phyloP scores from a whole-genome alignment of 257 asterid species.

The Verbascum thapsus region DNA sequence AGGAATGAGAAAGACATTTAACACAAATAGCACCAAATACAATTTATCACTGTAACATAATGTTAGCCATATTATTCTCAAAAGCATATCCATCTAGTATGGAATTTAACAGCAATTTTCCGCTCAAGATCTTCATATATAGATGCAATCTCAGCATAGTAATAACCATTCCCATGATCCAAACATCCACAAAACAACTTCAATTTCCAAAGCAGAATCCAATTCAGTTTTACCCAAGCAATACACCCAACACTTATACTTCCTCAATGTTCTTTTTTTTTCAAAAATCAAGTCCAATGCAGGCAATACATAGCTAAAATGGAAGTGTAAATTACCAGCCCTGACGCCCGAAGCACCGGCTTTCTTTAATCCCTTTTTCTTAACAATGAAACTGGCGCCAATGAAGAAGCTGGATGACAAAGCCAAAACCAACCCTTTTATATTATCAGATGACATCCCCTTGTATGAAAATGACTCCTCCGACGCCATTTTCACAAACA shows the following conservation, averaged over 20 bases:
- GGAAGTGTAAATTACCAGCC: constrained; percentile 53
- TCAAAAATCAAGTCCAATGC: constrained; percentile 8
- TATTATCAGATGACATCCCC: constrained; percentile 77
- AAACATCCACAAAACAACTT: constrained; percentile 8
- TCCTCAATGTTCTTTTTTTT: constrained; percentile 7
- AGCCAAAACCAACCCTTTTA: constrained; percentile 71
- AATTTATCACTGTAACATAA: constrained; percentile 24
- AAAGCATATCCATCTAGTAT: neutral
- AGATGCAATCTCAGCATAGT: constrained; percentile 18
- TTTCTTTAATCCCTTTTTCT: constrained; percentile 84
- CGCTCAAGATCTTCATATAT: neutral
- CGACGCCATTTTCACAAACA: constrained; percentile 47
- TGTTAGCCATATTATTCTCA: neutral
- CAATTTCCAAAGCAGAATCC: constrained; percentile 13
- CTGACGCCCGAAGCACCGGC: constrained; percentile 79
- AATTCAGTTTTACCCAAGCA: neutral
- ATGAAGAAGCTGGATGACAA: constrained; percentile 80
- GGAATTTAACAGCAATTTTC: neutral
- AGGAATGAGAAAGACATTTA: constrained; percentile 13
- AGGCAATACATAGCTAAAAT: neutral
- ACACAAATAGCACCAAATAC: neutral
- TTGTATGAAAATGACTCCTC: constrained; percentile 39
- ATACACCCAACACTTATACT: constrained; percentile 27
- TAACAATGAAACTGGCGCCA: constrained; percentile 82
- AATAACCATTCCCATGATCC: neutral